phyloP scores from a whole-genome alignment of 225 moss, liverwort and hornwort species.

The Neckera pumila region DNA sequence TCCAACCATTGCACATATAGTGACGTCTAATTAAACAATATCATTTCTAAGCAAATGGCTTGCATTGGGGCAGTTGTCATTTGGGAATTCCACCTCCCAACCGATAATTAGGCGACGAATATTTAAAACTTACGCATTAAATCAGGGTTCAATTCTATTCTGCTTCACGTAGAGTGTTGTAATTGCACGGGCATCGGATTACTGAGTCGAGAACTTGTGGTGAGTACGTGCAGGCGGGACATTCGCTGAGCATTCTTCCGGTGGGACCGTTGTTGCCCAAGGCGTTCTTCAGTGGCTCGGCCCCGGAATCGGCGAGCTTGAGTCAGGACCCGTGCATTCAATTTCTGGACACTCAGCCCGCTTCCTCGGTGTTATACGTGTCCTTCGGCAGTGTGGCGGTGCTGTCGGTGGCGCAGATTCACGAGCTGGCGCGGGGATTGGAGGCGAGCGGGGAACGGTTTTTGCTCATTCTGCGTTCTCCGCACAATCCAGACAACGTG shows the following conservation, averaged over 20 bases:
- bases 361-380: constrained; percentile 4
- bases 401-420: background rate
- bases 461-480: constrained; percentile 5
- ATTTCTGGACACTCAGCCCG: constrained; percentile 1
- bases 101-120: background rate
- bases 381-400: background rate
- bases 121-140: background rate
- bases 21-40: too few relatives aligned
- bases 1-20: too few relatives aligned
- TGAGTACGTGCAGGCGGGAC: background rate
- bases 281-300: background rate
- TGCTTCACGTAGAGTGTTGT: background rate
- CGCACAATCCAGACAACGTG: background rate
- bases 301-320: background rate
- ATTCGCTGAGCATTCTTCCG: constrained; percentile 1
- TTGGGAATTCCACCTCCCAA: background rate
- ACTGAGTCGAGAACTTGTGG: background rate
- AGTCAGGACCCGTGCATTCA: background rate
- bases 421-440: background rate
- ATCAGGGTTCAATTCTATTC: too few relatives aligned
- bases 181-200: background rate
- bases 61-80: background rate
- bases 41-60: background rate
- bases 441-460: constrained; percentile 7
- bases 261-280: constrained; percentile 15